Evolutionary conservation across 345 rosid genomes (phyloP), one percentile per base, ranked within the genome.

Genomic region (Salix viminalis): DNA sequence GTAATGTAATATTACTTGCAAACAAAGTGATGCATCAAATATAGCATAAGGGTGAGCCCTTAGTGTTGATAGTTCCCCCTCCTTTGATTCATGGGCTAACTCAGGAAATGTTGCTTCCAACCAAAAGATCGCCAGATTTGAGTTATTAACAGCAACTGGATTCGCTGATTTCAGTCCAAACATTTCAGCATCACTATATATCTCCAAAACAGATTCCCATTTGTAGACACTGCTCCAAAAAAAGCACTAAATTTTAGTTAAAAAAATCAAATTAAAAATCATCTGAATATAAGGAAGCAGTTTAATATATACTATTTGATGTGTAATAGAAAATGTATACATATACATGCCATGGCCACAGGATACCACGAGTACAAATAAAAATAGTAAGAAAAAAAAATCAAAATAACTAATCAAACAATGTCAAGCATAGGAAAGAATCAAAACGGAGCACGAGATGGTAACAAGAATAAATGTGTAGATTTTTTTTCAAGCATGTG

Each of bases 21-120:
- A 87, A 79, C 96, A 88, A 82, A 96, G 82, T 77, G 99, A 92
- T 76, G 96, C 89, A 79, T 94, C 96, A 81, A 92, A 89, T 66
- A 92, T 67, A 76, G 92, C 93, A 88, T 84, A 79, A 18, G 97
- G 92, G 44, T 71, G 90, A 80, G 98, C 97, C 86, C 85, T 92
- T 69, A 90, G 71, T 7, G 86, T 80, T 67, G 81, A 75, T 24
- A 76, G 79, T 50, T 67, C 97, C 77, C 70, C 80, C 76, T 87
- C 89, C 54, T 76, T 65, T 74, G 78, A 77, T 82, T 90, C 90
- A 66, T 85, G 82, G 80, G 83, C 81, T 86, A 94, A 73, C 84
- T 89, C 97, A 58, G 97, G 93, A 87, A 96, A 96, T 62, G 89
- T 90, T 77, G 92, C 90, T 89, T 96, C 98, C 87, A 94, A 83